Evolutionary conservation across 2,329 filamentous ascomycete species (phyloP), one percentile per base, ranked within the genome.

Genomic region (Aureobasidium subglaciale): DNA sequence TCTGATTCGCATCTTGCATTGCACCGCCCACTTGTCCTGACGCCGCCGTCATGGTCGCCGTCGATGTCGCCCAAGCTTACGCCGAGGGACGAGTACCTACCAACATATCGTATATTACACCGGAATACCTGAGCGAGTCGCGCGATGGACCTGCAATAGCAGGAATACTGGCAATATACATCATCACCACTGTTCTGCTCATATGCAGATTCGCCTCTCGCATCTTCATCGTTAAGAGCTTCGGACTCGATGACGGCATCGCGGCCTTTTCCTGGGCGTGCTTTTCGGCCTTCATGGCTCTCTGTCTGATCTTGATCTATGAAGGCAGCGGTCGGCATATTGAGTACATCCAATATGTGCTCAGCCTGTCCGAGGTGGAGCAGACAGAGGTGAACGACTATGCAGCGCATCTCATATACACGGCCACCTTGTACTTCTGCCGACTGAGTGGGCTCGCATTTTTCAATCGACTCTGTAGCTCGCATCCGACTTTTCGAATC

Each of bases 371-470:
- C 2, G 72, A 68, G 0, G 67, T 78, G 29, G 67, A 73, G 32
- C 15, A 65, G 9, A 77, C 74, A 0, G 73, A 80, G 60, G 62
- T 76, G 0, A 65, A 77, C 56, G 78, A 80, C 61, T 79, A 78
- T 46, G 64, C 65, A 32, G 75, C 77, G 15, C 78, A 80, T 62
- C 71, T 80, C 20, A 62, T 80, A 57, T 80, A 80, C 62, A 78
- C 76, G 1, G 73, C 73, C 0, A 71, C 78, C 2, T 68, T 80
- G 2, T 68, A 79, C 24, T 61, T 77, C 10, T 78, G 78, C 57
- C 75, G 78, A 11, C 63, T 79, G 1, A 80, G 78, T 0, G 78
- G 78, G 58, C 66, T 80, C 4, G 76, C 77, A 0, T 78, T 80
- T 55, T 80, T 79, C 63, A 68, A 71, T 49, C 73, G 77, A 3